Evolutionary conservation across 2,329 filamentous ascomycete species (phyloP), one percentile per base, ranked within the genome.

Genomic region (Lachnellula hyalina): DNA sequence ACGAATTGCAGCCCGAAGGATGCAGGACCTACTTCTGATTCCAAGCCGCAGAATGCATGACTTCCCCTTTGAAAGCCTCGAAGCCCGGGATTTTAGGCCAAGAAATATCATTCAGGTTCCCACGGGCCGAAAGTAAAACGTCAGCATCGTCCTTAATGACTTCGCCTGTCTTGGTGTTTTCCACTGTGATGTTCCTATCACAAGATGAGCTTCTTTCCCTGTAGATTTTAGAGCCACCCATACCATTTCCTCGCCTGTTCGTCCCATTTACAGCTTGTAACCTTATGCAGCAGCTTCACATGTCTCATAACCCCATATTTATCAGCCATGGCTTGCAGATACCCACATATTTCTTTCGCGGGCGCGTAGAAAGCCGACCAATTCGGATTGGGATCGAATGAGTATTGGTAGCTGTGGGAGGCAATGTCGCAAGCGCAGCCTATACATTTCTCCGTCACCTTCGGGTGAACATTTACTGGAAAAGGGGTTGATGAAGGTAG

Each of bases 321-420:
- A 12, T 74, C 73, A 0, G 85, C 84, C 5, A 86, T 69, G 0
- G 71, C 70, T 62, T 85, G 77, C 79, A 85, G 83, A 66, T 90
- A 90, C n/a, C 80, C 76, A 8, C 77, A 72, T 53, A 90, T 90
- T 67, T 90, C 87, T 6, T 72, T 67, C 0, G 85, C 86, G n/a
- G 81, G 79, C 0, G 86, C 80, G 63, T 87, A 90, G 56, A 84
- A 77, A 59, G 87, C 81, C 0, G 77, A 78, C 87, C 87, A 90
- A 58, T 87, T 76, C 0, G 77, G 80, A 55, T 89, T 89, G 0
- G 85, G 84, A 12, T 77, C 75, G 66, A 89, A 89, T 0, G 82
- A 83, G 7, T 80, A 80, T 64, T 89, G 85, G 63, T 90, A 90
- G 28, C 84, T 82, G 72, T 58, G 72, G 64, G 71, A 66, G 57